phyloP scores from a whole-genome alignment of 345 rosid species.

The Pelargonium nanum region DNA sequence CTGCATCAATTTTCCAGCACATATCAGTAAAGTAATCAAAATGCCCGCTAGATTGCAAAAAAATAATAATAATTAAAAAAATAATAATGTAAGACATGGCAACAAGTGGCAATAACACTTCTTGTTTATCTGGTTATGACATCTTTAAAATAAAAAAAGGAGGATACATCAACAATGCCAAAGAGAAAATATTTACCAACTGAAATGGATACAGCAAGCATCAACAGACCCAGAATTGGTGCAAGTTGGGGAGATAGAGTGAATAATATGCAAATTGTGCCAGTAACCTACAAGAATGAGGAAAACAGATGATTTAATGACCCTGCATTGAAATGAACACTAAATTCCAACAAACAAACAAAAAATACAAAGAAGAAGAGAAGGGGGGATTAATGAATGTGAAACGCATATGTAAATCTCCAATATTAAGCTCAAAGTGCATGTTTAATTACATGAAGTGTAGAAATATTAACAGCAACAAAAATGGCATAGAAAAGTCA shows the following conservation, averaged over 20 bases:
- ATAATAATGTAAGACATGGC: not conserved
- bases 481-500: not conserved
- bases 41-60: not conserved
- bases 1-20: not conserved
- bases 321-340: not conserved
- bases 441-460: not conserved
- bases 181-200: conserved; percentile 50
- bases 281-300: conserved; percentile 46
- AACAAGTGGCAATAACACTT: not conserved
- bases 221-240: conserved; percentile 66
- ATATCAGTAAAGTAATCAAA: not conserved
- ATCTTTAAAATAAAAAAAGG: not conserved
- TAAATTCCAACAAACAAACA: too few relatives aligned
- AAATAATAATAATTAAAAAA: too few relatives aligned
- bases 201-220: conserved; percentile 65
- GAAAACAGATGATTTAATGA: conserved; percentile 6
- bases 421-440: not conserved
- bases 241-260: conserved; percentile 80
- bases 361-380: too few relatives aligned
- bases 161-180: not conserved
- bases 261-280: conserved; percentile 74
- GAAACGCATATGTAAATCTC: too few relatives aligned
- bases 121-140: not conserved
- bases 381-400: too few relatives aligned
- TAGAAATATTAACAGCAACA: not conserved